phyloP scores from a whole-genome alignment of 768 basidiomycete species.

The Hygrocybe punicea region DNA sequence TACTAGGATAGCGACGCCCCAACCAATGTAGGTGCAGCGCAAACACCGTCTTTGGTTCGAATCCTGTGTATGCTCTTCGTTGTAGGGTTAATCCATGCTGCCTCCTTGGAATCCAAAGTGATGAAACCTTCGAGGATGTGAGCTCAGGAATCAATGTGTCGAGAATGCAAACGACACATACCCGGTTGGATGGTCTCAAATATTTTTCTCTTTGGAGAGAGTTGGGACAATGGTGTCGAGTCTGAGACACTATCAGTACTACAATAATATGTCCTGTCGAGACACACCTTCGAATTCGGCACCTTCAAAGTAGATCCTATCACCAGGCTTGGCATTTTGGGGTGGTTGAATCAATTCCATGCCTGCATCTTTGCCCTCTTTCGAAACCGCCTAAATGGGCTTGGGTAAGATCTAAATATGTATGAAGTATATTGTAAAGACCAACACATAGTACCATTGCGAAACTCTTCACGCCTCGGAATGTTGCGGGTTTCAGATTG shows the following conservation, averaged over 20 bases:
- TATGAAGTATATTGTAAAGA: slow-evolving; percentile 5
- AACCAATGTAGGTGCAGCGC: slow-evolving; percentile 72
- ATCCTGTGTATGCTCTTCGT: slow-evolving; percentile 81
- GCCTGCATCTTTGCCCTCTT: slow-evolving; percentile 84
- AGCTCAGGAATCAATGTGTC: not conserved
- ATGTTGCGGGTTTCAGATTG: slow-evolving; percentile 92
- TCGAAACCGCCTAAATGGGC: slow-evolving; percentile 70
- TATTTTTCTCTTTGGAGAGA: slow-evolving; percentile 99
- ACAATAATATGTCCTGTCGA: not conserved
- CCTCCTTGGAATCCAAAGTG: slow-evolving; percentile 82
- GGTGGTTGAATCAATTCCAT: slow-evolving; percentile 93
- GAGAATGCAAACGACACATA: slow-evolving; percentile 23
- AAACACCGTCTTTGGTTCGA: slow-evolving; percentile 80
- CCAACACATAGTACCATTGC: slow-evolving; percentile 95
- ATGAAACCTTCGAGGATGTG: slow-evolving; percentile 59
- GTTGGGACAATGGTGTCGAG: slow-evolving; percentile 67
- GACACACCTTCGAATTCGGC: slow-evolving; percentile 72
- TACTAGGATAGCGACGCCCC: slow-evolving; percentile 27
- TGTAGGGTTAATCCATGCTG: slow-evolving; percentile 87
- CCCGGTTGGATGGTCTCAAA: slow-evolving; percentile 96
- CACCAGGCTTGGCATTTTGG: slow-evolving; percentile 79
- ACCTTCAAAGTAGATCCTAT: slow-evolving; percentile 94
- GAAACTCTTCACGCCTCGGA: slow-evolving; percentile 97
- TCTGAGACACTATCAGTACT: slow-evolving; percentile 33
- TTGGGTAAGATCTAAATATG: not conserved